Evolutionary conservation across 805 yeast genomes (phyloP).

Genomic region (Yarrowia hollandica): DNA sequence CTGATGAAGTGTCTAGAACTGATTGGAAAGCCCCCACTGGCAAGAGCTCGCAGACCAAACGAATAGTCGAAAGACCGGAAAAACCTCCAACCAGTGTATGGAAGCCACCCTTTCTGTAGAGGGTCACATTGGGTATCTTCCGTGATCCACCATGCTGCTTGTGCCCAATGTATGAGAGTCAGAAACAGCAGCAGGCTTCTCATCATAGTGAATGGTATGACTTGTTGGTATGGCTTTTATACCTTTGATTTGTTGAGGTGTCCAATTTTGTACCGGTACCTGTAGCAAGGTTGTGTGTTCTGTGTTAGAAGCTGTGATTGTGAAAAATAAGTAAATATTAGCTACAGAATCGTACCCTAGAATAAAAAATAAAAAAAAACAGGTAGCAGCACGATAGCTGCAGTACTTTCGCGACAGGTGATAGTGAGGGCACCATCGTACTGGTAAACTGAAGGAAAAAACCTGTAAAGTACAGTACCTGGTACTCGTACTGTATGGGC

Average conservation of each 20-base stretch:
- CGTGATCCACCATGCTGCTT: slow-evolving; percentile 23
- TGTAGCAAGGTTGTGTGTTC: not conserved
- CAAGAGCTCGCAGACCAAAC: not conserved
- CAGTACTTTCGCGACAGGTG: no score
- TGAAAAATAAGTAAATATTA: no score
- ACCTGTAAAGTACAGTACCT: no score
- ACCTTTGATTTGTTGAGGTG: not conserved
- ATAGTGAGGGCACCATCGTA: no score
- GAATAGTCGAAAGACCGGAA: slow-evolving; percentile 8
- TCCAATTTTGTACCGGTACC: no score
- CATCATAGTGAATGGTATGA: slow-evolving; percentile 1
- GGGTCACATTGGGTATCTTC: slow-evolving; percentile 26
- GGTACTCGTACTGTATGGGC: no score
- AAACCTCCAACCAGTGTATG: slow-evolving; percentile 21
- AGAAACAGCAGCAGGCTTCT: slow-evolving; percentile 1
- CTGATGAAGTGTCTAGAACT: not conserved
- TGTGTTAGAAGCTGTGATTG: not conserved
- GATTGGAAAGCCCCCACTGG: slow-evolving; percentile 12
- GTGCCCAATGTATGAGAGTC: not conserved
- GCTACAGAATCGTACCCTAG: no score
- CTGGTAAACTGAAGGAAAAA: no score
- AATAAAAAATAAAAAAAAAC: no score
- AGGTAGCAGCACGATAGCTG: no score
- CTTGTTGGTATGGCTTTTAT: not conserved
- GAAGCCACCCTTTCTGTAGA: slow-evolving; percentile 14